These are phyloP conservation scores for Schizochytrium sp. DNA, from an alignment of 108 stramenopile genomes.

Conservation along the genomic window DNA sequence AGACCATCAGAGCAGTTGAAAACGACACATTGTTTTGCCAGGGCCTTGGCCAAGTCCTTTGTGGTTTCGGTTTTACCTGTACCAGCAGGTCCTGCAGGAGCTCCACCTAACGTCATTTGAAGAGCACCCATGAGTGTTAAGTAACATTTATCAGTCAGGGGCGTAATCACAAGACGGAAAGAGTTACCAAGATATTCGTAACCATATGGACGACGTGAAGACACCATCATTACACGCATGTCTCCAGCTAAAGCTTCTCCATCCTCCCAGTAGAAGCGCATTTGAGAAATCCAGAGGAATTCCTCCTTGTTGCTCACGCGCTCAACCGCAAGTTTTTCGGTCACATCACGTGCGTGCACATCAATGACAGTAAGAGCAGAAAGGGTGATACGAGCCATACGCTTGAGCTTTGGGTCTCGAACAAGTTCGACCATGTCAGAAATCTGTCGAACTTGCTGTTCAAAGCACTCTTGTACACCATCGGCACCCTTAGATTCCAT, in stretches of 20 bases:
- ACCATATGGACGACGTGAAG: conserved; percentile 76
- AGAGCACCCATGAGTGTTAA: conserved; percentile 82
- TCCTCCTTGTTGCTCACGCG: conserved; percentile 69
- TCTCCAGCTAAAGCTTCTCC: conserved; percentile 68
- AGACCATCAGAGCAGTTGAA: conserved; percentile 83
- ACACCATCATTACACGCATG: conserved; percentile 77
- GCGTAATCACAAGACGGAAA: conserved; percentile 80
- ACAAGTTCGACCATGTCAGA: conserved; percentile 79
- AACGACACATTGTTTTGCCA: conserved; percentile 81
- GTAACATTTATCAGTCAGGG: conserved; percentile 81
- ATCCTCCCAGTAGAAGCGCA: conserved; percentile 80
- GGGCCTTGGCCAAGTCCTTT: conserved; percentile 80
- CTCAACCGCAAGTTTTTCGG: conserved; percentile 71
- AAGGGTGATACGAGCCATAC: conserved; percentile 70
- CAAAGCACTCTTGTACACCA: conserved; percentile 60
- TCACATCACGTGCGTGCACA: conserved; percentile 82
- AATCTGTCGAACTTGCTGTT: conserved; percentile 73
- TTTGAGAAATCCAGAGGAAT: conserved; percentile 73
- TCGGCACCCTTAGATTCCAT: conserved; percentile 47
- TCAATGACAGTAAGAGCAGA: conserved; percentile 81
- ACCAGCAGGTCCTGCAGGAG: conserved; percentile 81
- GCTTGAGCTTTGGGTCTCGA: conserved; percentile 72
- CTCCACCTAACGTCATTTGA: conserved; percentile 79
- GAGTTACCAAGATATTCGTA: conserved; percentile 83
- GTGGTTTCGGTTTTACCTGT: conserved; percentile 82